phyloP scores from a whole-genome alignment of 345 rosid genomes.

The Syzygium jambos region DNA sequence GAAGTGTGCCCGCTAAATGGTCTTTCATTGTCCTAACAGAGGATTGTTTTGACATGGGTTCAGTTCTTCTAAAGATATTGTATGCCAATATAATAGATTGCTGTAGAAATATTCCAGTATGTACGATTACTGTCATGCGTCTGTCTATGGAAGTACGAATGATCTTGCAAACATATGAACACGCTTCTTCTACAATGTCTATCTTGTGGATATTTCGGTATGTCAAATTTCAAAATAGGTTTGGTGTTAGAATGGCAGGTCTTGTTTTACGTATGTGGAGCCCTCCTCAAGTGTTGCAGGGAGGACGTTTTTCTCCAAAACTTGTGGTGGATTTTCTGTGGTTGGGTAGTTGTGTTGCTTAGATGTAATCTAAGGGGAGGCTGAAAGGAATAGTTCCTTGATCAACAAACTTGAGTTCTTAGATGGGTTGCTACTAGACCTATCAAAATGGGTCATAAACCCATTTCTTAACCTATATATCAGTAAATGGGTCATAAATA shows the following conservation, averaged over 20 bases:
- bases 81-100: neutral
- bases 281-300: neutral
- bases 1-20: neutral
- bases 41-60: neutral
- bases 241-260: neutral
- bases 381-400: neutral
- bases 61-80: neutral
- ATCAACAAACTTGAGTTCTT: neutral
- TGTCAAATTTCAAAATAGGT: neutral
- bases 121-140: neutral
- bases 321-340: neutral
- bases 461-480: too few relatives aligned
- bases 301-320: neutral
- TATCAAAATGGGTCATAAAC: too few relatives aligned
- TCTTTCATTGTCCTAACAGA: neutral
- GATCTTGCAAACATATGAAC: neutral
- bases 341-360: neutral
- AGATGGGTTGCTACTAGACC: neutral
- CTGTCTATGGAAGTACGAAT: neutral
- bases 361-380: neutral
- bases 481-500: too few relatives aligned
- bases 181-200: neutral
- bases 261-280: neutral
- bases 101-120: neutral
- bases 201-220: neutral